A percentile compares a stretch with the other conserved stretches of the same genome.
phyloP scores from a whole-genome alignment of 1,139 yeast species.

The Diutina sp. region DNA sequence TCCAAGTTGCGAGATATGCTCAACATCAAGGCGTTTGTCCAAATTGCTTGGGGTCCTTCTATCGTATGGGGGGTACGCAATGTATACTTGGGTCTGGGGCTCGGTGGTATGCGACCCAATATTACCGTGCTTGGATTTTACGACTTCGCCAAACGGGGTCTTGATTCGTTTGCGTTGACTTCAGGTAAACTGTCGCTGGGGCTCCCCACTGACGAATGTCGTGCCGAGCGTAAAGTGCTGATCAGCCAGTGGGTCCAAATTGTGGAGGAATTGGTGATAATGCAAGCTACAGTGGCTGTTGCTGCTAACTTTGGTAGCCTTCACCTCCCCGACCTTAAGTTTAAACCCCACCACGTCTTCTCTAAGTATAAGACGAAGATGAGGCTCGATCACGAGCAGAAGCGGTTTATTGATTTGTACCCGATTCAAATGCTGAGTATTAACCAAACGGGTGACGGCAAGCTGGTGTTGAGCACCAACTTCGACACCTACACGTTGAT shows the following conservation, averaged over 20 bases:
- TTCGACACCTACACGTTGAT: slow-evolving; percentile 92
- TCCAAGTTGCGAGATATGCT: slow-evolving; percentile 62
- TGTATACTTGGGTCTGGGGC: slow-evolving; percentile 80
- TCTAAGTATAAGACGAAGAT: slow-evolving; percentile 6
- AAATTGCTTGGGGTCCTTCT: slow-evolving; percentile 76
- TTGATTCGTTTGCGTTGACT: slow-evolving; percentile 6
- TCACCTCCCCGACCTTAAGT: slow-evolving; percentile 32
- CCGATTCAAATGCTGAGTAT: slow-evolving; percentile 95
- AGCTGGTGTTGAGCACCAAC: slow-evolving; percentile 68
- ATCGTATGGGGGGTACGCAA: slow-evolving; percentile 95
- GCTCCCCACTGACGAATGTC: slow-evolving; percentile 77
- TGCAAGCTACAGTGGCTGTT: slow-evolving; percentile 87
- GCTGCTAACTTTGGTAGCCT: slow-evolving; percentile 73
- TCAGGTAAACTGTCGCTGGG: not conserved
- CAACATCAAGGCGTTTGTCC: slow-evolving; percentile 84
- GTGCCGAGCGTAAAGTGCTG: slow-evolving; percentile 56
- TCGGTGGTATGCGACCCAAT: slow-evolving; percentile 96
- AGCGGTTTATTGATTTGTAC: slow-evolving; percentile 60
- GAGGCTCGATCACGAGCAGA: slow-evolving; percentile 19
- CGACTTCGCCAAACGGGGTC: slow-evolving; percentile 39
- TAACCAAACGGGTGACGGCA: slow-evolving; percentile 50
- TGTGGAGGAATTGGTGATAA: slow-evolving; percentile 80
- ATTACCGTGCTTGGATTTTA: slow-evolving; percentile 85
- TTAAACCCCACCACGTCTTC: slow-evolving; percentile 12
- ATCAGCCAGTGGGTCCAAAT: slow-evolving; percentile 85